Evolutionary conservation across 768 basidiomycete genomes (phyloP), one percentile per base, ranked within the genome.

Genomic region (Mycena leptocephala): DNA sequence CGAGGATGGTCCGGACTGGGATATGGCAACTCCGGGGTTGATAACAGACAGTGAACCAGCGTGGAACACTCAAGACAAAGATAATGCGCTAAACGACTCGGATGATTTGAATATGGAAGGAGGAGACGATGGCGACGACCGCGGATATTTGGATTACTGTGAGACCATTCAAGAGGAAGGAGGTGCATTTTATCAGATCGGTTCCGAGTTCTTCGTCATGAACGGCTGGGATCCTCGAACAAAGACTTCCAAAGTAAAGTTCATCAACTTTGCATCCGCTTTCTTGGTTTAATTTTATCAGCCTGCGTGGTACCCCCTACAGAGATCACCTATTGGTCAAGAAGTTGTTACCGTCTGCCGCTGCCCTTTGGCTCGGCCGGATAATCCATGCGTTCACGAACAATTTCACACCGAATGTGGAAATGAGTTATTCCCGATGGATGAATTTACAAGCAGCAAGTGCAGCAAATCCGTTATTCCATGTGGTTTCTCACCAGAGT

Each of bases 151-250:
- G 0, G 70, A 61, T 14, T 72, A 63, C 28, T 48, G 28, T 8
- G 61, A 61, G n/a, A 48, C 5, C 22, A 26, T 72, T 28, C 32
- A 35, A 22, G 30, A 72, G 13, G 70, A 72, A 1, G 70, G 59
- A 22, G 70, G 70, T 1, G 68, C 43, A 0, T 69, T 78, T 32
- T 78, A 76, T 46, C 75, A 73, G 61, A 76, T 78, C 26, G 37
- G 63, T 0, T 1, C 2, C 26, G 75, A 70, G 22, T 24, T 78
- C 0, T 78, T 75, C 33, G 70, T 78, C 8, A 75, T 73, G 46
- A 71, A 79, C 37, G 78, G 78, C 8, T 79, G 78, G 78, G 78
- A 79, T 41, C 32, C 61, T 22, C 70, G 32, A 62, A 56, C 8
- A 22, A 70, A 46, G 20, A 55, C 20, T 14, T 51, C 37, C 18